Evolutionary conservation across 306 rosid species (phyloP), one percentile per base, ranked within the genome.

Genomic region (Alnus rubra): DNA sequence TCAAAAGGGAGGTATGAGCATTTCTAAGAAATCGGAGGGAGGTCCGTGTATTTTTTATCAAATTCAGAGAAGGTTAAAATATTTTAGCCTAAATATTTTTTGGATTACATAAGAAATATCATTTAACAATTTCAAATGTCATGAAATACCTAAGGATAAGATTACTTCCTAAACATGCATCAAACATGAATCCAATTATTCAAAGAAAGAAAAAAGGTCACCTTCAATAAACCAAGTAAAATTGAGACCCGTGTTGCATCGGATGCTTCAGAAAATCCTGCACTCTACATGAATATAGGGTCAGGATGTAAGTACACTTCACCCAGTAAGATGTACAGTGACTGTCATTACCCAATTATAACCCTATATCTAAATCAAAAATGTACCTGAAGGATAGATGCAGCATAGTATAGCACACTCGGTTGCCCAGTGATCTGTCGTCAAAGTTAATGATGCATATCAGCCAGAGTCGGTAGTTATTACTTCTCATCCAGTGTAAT

Each of bases 341-440:
- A 64, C 77, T 80, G 30, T 60, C 68, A 75, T 79, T 48, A 47
- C 58, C 73, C 64, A 82, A 68, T 14, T 8, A 19, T 76, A 82
- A 76, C 30, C 69, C 79, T 74, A 59, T 14, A 58, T 48, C 73
- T 50, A 81, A 77, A 78, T 71, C 80, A 84, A 75, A 42, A 79
- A 49, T 71, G 60, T 88, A 96, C 98, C 99, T 91, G 93, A 77
- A 96, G 88, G 87, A 96, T 93, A 18, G 99, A 84, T 72, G 90
- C 86, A 67, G 99, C 98, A 86, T 96, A 96, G 87, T 96, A 96
- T 28, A 96, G 89, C 81, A 96, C 99, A 78, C 99, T 96, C 47
- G 99, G 99, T 82, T 96, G 99, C 69, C 99, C 98, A 37, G 99
- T 96, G 81, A 96, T 93, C 98, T 94, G 97, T 71, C 86, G 84